Conservation (phyloP, 2,329 filamentous ascomycete species). For the Microascus cirrosus region DNA sequence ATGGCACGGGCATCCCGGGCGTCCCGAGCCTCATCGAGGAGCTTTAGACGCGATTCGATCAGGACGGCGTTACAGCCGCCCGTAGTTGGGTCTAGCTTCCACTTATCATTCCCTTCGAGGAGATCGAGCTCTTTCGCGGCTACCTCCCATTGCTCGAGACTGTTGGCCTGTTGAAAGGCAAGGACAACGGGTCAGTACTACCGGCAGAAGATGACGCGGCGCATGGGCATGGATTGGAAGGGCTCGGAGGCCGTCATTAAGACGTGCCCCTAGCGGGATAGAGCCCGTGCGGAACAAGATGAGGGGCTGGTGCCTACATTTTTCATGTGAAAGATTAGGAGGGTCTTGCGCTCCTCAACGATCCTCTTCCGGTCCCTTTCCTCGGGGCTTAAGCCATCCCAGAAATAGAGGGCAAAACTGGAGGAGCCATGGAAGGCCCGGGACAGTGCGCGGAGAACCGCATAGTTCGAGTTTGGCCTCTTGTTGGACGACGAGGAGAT, state of each 20-base stretch:
- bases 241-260: background rate
- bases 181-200: background rate
- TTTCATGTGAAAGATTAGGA: conserved; percentile 53
- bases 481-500: background rate
- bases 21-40: conserved; percentile 63
- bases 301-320: conserved; percentile 35
- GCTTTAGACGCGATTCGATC: conserved; percentile 56
- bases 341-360: conserved; percentile 48
- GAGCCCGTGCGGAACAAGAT: background rate
- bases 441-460: conserved; percentile 8
- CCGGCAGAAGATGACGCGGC: background rate
- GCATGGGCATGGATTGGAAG: background rate
- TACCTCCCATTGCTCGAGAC: conserved; percentile 60
- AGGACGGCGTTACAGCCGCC: conserved; percentile 54
- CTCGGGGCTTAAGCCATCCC: conserved; percentile 39
- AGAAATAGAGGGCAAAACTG: conserved; percentile 31
- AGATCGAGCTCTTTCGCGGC: conserved; percentile 68
- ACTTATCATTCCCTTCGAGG: conserved; percentile 68
- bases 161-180: conserved; percentile 42
- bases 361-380: conserved; percentile 34
- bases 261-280: background rate
- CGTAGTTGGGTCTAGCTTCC: conserved; percentile 54
- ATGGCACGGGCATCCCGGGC: conserved; percentile 65
- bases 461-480: background rate
- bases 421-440: conserved; percentile 26